Conservation (phyloP, 192 early-diverging fungal species). For the Powellomyces hirtus region DNA sequence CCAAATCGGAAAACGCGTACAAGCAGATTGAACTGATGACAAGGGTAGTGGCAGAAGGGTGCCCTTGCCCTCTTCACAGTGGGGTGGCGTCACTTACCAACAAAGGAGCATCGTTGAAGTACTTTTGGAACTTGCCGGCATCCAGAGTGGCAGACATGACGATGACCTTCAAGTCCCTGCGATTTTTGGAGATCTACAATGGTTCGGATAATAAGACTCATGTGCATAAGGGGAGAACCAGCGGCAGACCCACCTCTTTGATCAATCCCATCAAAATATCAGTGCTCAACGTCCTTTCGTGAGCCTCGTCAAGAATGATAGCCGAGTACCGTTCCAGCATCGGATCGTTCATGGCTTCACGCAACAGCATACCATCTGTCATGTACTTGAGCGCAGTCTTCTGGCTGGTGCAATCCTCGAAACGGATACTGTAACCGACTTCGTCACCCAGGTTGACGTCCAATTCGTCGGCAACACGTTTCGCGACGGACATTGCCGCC, state of each 20-base stretch:
- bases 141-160: slow-evolving; percentile 99
- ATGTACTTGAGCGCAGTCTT: slow-evolving; percentile 93
- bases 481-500: slow-evolving; percentile 98
- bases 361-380: slow-evolving; percentile 99
- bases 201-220: slow-evolving; percentile 60
- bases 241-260: slow-evolving; percentile 70
- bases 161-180: slow-evolving; percentile 85
- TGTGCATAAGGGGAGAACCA: slow-evolving; percentile 12
- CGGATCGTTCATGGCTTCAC: slow-evolving; percentile 97
- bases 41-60: too few relatives aligned
- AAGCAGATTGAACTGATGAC: too few relatives aligned
- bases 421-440: slow-evolving; percentile 98
- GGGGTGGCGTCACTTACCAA: slow-evolving; percentile 59
- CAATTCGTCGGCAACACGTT: slow-evolving; percentile 97
- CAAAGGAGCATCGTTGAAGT: slow-evolving; percentile 94
- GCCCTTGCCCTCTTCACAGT: too few relatives aligned
- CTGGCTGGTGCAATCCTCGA: slow-evolving; percentile 88
- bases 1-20: too few relatives aligned
- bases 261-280: slow-evolving; percentile 99
- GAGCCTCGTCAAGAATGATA: slow-evolving; percentile 96
- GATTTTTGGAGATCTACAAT: too few relatives aligned
- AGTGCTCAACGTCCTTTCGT: slow-evolving; percentile 94
- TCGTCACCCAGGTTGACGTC: slow-evolving; percentile 90
- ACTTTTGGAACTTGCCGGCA: slow-evolving; percentile 98
- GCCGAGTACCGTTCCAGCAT: slow-evolving; percentile 84